A percentile compares a stretch with the other conserved stretches of the same genome.
Conservation (phyloP, 441 rosid species). For the Flueggea neowawraea region DNA sequence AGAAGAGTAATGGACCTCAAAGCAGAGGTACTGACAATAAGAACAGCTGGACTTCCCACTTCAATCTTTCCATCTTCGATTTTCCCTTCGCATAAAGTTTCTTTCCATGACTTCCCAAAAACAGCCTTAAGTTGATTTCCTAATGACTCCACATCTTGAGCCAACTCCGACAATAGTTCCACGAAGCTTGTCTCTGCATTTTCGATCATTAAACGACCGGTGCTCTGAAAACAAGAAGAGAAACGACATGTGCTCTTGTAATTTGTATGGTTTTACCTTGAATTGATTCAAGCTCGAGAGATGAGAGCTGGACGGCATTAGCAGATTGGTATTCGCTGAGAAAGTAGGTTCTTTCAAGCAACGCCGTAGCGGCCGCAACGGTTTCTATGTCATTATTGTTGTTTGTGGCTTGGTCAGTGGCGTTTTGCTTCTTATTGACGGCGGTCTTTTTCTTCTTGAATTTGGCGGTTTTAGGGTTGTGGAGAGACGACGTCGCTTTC, state of each 20-base stretch:
- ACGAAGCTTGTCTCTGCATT: slow-evolving; percentile 52
- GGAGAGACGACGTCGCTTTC: no score
- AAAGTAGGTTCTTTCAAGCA: slow-evolving; percentile 60
- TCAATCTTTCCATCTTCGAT: slow-evolving; percentile 43
- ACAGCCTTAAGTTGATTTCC: slow-evolving; percentile 50
- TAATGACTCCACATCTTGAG: slow-evolving; percentile 38
- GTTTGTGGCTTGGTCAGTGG: no score
- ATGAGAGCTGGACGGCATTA: slow-evolving; percentile 52
- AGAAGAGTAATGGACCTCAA: slow-evolving; percentile 62
- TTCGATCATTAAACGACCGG: neutral
- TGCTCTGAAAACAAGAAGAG: neutral
- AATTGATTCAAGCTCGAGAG: slow-evolving; percentile 73
- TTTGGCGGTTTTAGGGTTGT: no score
- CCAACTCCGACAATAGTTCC: slow-evolving; percentile 21
- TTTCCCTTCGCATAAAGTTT: slow-evolving; percentile 47
- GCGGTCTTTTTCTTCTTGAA: no score
- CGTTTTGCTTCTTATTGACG: no score
- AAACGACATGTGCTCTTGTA: slow-evolving; percentile 4
- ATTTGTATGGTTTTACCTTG: slow-evolving; percentile 29
- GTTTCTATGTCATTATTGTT: no score
- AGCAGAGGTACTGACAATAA: slow-evolving; percentile 62
- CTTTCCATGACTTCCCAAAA: slow-evolving; percentile 59
- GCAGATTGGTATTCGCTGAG: slow-evolving; percentile 53
- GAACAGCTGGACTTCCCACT: slow-evolving; percentile 64
- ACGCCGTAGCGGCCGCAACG: slow-evolving; percentile 14